These are phyloP conservation scores for Thuja plicata DNA, from an alignment of 83 land plant species.

Conservation along the genomic window DNA sequence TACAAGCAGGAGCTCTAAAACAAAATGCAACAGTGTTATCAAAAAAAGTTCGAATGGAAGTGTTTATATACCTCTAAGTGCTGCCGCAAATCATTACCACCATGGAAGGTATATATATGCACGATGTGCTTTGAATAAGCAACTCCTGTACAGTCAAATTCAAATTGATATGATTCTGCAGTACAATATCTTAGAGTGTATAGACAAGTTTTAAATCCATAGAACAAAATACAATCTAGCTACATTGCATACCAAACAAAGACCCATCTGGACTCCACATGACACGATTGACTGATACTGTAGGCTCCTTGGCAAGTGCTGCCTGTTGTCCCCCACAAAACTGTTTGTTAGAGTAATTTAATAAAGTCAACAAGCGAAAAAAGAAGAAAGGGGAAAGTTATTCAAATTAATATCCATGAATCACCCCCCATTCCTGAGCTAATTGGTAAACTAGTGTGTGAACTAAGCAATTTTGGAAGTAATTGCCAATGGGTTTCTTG, in stretches of 20 bases:
- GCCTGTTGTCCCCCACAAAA: conserved; percentile 40
- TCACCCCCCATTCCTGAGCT: too few species aligned
- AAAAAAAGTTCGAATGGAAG: background rate
- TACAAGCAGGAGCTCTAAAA: background rate
- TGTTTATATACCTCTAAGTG: conserved; percentile 71
- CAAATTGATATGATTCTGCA: background rate
- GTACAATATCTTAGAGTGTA: background rate
- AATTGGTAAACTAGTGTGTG: too few species aligned
- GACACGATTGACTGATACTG: conserved; percentile 76
- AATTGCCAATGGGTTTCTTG: too few species aligned
- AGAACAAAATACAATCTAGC: background rate
- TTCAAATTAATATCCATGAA: background rate
- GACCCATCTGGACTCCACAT: conserved; percentile 95
- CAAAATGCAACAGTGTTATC: background rate
- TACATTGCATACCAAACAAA: conserved; percentile 61
- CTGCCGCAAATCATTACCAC: conserved; percentile 61
- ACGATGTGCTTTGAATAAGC: conserved; percentile 86
- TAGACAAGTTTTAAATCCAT: background rate
- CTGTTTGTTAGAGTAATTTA: background rate
- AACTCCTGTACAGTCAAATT: conserved; percentile 52
- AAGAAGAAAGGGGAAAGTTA: background rate
- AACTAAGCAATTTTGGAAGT: too few species aligned
- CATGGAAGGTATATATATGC: conserved; percentile 70
- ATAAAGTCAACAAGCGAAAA: background rate
- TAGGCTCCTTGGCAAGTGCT: conserved; percentile 75